Percentiles rank a stretch among this genome's conserved stretches.
Evolutionary conservation across 495 filamentous ascomycete genomes (phyloP).

Genomic region (Chaetomium tenue): DNA sequence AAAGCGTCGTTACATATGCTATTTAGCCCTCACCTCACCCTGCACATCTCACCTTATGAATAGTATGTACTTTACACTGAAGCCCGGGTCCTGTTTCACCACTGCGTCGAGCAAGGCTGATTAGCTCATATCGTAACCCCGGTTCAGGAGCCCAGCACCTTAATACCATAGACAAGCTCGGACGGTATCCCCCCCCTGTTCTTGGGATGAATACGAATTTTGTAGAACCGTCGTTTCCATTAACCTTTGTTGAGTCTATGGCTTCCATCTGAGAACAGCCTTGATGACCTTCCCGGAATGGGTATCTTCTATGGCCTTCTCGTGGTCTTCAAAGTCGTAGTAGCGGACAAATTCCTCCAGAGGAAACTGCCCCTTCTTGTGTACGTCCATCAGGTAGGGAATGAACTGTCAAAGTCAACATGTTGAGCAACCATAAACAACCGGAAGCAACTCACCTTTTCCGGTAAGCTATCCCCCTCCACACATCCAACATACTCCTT

Average conservation of each 20-base stretch:
- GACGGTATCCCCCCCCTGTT: too few species aligned
- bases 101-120: too few species aligned
- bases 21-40: too few species aligned
- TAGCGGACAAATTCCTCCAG: constrained; percentile 39
- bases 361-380: constrained; percentile 45
- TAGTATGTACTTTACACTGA: too few species aligned
- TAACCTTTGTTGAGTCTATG: background rate
- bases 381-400: constrained; percentile 41
- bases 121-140: too few species aligned
- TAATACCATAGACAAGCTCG: too few species aligned
- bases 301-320: constrained; percentile 31
- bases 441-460: constrained; percentile 21
- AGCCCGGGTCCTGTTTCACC: too few species aligned
- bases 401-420: constrained; percentile 38
- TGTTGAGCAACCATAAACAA: background rate
- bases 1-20: too few species aligned
- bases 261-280: constrained; percentile 31
- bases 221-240: background rate
- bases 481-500: constrained; percentile 37
- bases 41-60: too few species aligned
- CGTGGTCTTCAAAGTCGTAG: constrained; percentile 32
- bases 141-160: too few species aligned
- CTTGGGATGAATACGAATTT: too few species aligned
- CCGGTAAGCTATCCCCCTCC: constrained; percentile 33
- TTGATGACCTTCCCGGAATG: constrained; percentile 32